phyloP scores from a whole-genome alignment of 176 grass and related monocot species.

The Puya raimondii region DNA sequence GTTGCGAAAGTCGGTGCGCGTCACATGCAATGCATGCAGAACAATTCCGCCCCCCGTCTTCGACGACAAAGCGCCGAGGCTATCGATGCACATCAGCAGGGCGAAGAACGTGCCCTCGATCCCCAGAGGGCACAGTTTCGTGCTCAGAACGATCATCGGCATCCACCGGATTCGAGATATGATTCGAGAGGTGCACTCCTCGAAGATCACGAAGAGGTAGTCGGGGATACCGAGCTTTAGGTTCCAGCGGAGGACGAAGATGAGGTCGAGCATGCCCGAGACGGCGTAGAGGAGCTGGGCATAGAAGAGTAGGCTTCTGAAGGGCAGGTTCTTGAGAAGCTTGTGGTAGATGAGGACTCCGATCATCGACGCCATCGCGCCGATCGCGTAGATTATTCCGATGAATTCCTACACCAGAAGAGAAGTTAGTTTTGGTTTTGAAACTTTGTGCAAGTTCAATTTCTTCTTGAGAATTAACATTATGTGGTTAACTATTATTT shows the following conservation, averaged over 20 bases:
- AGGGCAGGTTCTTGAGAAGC: conserved; percentile 54
- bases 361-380: conserved; percentile 73
- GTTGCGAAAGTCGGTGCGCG: conserved; percentile 47
- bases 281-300: conserved; percentile 63
- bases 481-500: no score
- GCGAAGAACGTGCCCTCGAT: conserved; percentile 89
- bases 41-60: conserved; percentile 52
- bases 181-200: conserved; percentile 56
- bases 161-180: conserved; percentile 53
- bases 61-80: conserved; percentile 43
- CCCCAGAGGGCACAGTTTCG: conserved; percentile 58
- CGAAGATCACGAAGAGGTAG: conserved; percentile 49
- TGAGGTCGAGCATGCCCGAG: conserved; percentile 64
- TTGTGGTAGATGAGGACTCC: conserved; percentile 91
- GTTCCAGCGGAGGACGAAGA: conserved; percentile 90
- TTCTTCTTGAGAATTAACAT: neutral
- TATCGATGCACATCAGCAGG: conserved; percentile 89
- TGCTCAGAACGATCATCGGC: conserved; percentile 86
- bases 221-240: conserved; percentile 55
- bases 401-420: conserved; percentile 58
- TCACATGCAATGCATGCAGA: conserved; percentile 55
- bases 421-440: neutral
- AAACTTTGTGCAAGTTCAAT: neutral
- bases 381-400: conserved; percentile 63
- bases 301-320: conserved; percentile 73